Evolutionary conservation across 352 stramenopile species (phyloP).

Genomic region (Albugo candida): DNA sequence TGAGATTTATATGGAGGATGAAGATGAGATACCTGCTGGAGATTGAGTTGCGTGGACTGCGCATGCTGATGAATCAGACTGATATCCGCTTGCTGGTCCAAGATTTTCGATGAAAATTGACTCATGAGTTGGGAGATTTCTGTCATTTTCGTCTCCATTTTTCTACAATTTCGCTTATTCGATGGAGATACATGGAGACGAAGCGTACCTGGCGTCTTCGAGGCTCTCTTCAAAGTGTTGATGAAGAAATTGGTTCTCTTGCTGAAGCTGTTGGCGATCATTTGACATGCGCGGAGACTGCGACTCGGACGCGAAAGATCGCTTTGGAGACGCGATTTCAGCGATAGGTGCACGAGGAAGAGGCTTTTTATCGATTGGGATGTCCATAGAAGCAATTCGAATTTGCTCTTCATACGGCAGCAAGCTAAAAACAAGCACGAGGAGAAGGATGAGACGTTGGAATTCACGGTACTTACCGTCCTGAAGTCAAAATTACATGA

Average conservation of each 20-base stretch:
- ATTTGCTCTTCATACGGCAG: neutral
- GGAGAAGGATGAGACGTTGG: neutral
- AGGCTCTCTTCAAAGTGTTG: conserved; percentile 74
- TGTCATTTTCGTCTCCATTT: conserved; percentile 72
- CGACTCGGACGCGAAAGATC: too few species aligned
- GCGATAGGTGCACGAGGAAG: too few species aligned
- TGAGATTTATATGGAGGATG: too few species aligned
- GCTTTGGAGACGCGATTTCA: too few species aligned
- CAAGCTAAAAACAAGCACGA: neutral
- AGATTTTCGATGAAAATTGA: conserved; percentile 72
- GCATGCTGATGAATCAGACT: conserved; percentile 56
- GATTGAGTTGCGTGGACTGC: conserved; percentile 42
- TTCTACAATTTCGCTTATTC: conserved; percentile 10
- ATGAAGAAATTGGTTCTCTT: conserved; percentile 56
- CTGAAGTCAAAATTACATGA: conserved; percentile 43
- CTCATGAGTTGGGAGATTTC: conserved; percentile 73
- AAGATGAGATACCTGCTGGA: conserved; percentile 26
- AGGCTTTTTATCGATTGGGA: conserved; percentile 10
- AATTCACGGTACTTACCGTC: conserved; percentile 14
- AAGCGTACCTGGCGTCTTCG: conserved; percentile 55
- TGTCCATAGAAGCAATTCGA: neutral
- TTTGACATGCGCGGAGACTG: too few species aligned
- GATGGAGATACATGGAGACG: neutral
- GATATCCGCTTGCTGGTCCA: conserved; percentile 62
- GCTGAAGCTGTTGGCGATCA: too few species aligned